Base-by-base conservation (phyloP, 768 basidiomycete genomes). In the Rhodotorula diobovata region DNA sequence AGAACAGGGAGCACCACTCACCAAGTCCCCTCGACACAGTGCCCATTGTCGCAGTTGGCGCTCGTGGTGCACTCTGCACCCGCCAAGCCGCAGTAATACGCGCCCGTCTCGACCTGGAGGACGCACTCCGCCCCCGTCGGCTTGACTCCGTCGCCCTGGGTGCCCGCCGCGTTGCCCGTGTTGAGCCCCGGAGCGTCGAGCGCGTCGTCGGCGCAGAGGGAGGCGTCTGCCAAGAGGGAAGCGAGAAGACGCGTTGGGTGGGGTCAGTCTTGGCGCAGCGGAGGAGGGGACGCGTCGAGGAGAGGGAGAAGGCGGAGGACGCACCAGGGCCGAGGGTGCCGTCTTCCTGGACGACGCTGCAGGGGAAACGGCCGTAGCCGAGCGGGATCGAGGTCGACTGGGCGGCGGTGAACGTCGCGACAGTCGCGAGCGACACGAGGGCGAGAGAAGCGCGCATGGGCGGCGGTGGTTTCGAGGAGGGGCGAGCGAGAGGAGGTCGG, bases 61-160 rank as follows among this genome's bases (percentile, higher is more conserved):
- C 30, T n/a, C n/a, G 51, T 25, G 2, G 57, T 28, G 66, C 71
- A 72, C 32, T 62, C 9, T 3, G 70, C 70, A 8, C 70, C 68
- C 20, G 51, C 63, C 39, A 70, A 66, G 45, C 70, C 70, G 61
- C 71, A 72, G 67, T 68, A 72, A 62, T 67, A 72, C 21, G 61
- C 56, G 32, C 66, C 66, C 11, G 66, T 50, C 58, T 63, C 66
- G 51, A 30, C 8, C 66, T 72, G 62, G 18, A 45, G 20, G 34
- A 41, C n/a, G 62, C 71, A 72, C 9, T 21, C 15, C 15, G 71
- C 50, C 62, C 53, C 32, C 37, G 34, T 37, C 28, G 71, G 71
- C 57, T 25, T 61, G 35, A 30, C 25, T 20, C 60, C 57, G 58
- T 63, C 62, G 53, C 71, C 71, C 51, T 67, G 71, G 25, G n/a